Conservation (phyloP, 2,329 filamentous ascomycete species). For the Penicillium sp. region DNA sequence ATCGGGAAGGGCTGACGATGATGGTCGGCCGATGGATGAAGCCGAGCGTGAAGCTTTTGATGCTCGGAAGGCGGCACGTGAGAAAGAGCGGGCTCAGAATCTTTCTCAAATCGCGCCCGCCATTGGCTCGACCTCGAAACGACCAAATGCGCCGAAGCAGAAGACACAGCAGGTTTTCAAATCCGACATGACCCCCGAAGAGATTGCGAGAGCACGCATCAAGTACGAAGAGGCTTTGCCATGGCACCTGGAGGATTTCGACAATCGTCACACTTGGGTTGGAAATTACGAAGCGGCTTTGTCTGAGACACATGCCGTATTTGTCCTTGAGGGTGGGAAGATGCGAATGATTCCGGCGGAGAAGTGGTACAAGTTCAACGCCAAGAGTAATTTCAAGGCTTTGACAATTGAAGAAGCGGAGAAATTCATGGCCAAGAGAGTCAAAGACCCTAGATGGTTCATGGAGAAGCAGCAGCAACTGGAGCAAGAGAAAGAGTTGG, state of each 20-base stretch:
- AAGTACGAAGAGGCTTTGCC: constrained; percentile 93
- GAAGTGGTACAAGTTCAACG: constrained; percentile 76
- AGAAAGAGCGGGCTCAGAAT: constrained; percentile 80
- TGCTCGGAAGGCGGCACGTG: constrained; percentile 66
- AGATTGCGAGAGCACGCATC: constrained; percentile 61
- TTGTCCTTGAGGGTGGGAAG: constrained; percentile 66
- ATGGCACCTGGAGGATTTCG: constrained; percentile 95
- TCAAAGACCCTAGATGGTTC: constrained; percentile 74
- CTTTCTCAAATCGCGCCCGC: constrained; percentile 90
- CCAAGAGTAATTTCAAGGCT: constrained; percentile 61
- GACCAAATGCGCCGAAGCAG: constrained; percentile 64
- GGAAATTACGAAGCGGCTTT: constrained; percentile 86
- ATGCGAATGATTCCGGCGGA: constrained; percentile 89
- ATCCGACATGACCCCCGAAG: constrained; percentile 69
- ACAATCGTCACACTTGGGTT: constrained; percentile 91
- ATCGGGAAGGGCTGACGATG: constrained; percentile 42
- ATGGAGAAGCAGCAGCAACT: constrained; percentile 58
- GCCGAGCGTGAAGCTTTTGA: constrained; percentile 59
- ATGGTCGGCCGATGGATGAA: constrained; percentile 59
- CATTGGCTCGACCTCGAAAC: constrained; percentile 63
- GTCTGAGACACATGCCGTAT: constrained; percentile 74
- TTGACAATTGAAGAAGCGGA: constrained; percentile 83
- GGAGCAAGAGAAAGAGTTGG: constrained; percentile 56
- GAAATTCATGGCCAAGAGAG: constrained; percentile 73
- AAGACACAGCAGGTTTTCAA: constrained; percentile 84